phyloP scores from a whole-genome alignment of 169 alveolate genomes.

The Plasmodium ovale region DNA sequence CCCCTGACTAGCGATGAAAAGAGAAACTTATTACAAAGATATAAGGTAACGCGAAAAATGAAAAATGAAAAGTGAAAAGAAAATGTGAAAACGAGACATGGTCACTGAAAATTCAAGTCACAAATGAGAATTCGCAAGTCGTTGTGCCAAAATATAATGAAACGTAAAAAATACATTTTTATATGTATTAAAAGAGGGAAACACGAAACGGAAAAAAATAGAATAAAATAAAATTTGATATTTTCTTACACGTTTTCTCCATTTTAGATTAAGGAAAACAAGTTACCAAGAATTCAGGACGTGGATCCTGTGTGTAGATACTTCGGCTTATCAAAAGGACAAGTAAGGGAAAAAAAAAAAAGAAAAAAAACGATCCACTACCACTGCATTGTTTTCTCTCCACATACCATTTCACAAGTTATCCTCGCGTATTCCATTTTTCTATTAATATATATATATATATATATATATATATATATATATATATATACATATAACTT shows the following conservation, averaged over 20 bases:
- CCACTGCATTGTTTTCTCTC: background rate
- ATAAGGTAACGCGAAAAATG: constrained; percentile 83
- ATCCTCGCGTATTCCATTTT: background rate
- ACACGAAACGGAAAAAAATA: too few species aligned
- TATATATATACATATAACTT: too few species aligned
- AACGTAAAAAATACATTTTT: too few species aligned
- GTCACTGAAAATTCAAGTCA: too few species aligned
- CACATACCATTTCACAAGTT: background rate
- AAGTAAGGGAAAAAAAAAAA: constrained; percentile 80
- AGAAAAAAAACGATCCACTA: constrained; percentile 1
- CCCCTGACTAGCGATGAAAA: constrained; percentile 95
- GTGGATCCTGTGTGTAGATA: constrained; percentile 98
- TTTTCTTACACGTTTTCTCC: background rate
- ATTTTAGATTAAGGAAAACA: constrained; percentile 92
- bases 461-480: too few species aligned
- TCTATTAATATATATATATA: background rate
- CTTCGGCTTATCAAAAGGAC: constrained; percentile 95
- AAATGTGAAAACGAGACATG: too few species aligned
- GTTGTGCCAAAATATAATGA: too few species aligned
- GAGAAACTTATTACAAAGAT: constrained; percentile 92
- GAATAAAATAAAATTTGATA: too few species aligned
- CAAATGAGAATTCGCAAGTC: too few species aligned
- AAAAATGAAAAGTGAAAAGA: background rate
- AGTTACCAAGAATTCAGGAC: constrained; percentile 96
- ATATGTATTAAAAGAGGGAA: too few species aligned